A percentile compares a stretch with the other conserved stretches of the same genome.
Conservation (phyloP, 2,329 filamentous ascomycete genomes). For the Fusarium hostae region DNA sequence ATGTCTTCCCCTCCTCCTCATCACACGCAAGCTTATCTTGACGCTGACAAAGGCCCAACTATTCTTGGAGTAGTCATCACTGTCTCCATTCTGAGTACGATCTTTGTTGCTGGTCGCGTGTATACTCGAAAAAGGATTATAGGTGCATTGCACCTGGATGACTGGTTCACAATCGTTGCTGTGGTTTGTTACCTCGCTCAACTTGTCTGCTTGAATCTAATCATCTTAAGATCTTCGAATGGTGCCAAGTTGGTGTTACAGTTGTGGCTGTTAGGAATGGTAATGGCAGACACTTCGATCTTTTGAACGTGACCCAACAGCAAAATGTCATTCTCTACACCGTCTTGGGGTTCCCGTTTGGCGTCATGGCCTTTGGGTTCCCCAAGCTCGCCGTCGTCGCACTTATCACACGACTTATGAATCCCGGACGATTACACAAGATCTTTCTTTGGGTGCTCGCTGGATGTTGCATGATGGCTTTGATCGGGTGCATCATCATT, state of each 20-base stretch:
- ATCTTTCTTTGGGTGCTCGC: conserved; percentile 53
- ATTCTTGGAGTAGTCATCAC: conserved; percentile 20
- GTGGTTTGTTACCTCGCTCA: not conserved
- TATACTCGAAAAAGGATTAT: conserved; percentile 30
- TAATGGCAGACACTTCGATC: conserved; percentile 53
- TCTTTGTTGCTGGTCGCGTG: conserved; percentile 22
- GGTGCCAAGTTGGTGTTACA: conserved; percentile 50
- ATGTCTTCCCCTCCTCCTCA: conserved; percentile 10
- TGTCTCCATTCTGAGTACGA: conserved; percentile 18
- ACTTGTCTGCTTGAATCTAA: not conserved
- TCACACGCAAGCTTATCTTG: conserved; percentile 17
- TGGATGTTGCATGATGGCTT: conserved; percentile 44
- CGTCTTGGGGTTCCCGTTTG: conserved; percentile 51
- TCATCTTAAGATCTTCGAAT: conserved; percentile 44
- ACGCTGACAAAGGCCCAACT: conserved; percentile 27
- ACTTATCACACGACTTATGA: conserved; percentile 53
- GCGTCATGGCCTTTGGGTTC: conserved; percentile 53
- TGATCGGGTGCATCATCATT: conserved; percentile 52
- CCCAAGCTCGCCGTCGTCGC: conserved; percentile 56
- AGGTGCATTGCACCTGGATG: conserved; percentile 22
- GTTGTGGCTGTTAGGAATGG: conserved; percentile 51
- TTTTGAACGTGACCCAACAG: conserved; percentile 46
- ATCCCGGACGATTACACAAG: conserved; percentile 49
- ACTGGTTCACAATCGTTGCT: conserved; percentile 25
- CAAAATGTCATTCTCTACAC: conserved; percentile 50